These are phyloP conservation scores for Chenopodium album DNA, from an alignment of 148 eudicot species.

Conservation along the genomic window DNA sequence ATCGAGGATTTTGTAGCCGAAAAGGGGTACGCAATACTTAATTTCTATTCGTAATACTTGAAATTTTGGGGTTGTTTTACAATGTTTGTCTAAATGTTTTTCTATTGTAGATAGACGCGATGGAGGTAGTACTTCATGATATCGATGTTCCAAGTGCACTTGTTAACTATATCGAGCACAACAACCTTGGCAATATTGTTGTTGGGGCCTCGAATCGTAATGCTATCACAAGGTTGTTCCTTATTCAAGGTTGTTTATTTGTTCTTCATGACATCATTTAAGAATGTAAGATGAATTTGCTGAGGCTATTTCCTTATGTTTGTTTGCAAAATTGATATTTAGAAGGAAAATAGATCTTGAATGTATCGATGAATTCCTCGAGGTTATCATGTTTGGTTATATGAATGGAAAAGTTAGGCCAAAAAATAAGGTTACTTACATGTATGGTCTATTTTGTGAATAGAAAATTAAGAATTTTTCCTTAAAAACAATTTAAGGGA, in stretches of 20 bases:
- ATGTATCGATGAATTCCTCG: too few species aligned
- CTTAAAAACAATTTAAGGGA: too few species aligned
- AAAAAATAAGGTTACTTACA: too few species aligned
- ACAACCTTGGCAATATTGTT: conserved; percentile 43
- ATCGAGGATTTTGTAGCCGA: conserved; percentile 76
- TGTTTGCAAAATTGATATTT: not conserved
- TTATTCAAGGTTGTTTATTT: not conserved
- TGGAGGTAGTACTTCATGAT: conserved; percentile 64
- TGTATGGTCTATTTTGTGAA: too few species aligned
- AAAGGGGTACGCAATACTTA: conserved; percentile 55
- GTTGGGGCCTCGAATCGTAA: conserved; percentile 63
- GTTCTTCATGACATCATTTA: not conserved
- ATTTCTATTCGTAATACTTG: not conserved
- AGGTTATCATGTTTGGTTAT: too few species aligned
- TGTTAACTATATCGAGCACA: conserved; percentile 37
- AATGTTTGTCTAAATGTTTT: not conserved
- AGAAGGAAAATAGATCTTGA: too few species aligned
- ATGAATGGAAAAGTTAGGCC: too few species aligned
- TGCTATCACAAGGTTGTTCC: conserved; percentile 44
- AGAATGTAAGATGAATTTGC: too few species aligned
- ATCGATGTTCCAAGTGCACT: conserved; percentile 52
- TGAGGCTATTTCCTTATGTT: not conserved
- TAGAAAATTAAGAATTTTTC: too few species aligned
- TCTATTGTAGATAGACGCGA: conserved; percentile 46
- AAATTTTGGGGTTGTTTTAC: not conserved